Base-by-base conservation (phyloP, 805 yeast species). In the Saturnispora dispora region DNA sequence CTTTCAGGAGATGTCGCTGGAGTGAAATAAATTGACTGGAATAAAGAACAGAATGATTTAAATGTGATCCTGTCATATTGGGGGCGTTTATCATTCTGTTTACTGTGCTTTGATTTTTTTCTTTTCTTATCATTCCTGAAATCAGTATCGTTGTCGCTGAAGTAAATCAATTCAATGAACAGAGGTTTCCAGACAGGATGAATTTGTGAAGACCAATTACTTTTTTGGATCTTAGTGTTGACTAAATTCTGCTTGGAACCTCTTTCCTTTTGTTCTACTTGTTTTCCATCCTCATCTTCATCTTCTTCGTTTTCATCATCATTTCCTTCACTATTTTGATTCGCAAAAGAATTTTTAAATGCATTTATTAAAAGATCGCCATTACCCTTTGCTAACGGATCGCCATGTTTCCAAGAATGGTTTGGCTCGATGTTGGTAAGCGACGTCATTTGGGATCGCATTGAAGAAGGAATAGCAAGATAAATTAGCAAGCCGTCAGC, bases 401-500 rank as follows among this genome's bases (percentile, higher is more conserved):
- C 82, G 30, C 79, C 80, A 39, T 73, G 65, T 55, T 81, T 80
- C 96, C 96, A 90, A 22, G n/a, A 32, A 28, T 40, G 9, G 35
- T 43, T 44, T 9, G 28, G 7, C 13, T 42, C n/a, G 23, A 66
- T 32, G 11, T 55, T 52, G 0, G 70, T 65, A 1, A 55, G 35
- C 8, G 36, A 27, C 2, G 58, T 51, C 27, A 63, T 28, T 1
- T 25, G 23, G 1, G 50, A 30, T 50, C 71, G 58, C 13, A 37
- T 28, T 1, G 58, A 56, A 2, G 54, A 48, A 0, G 82, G 78
- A 20, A 83, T 69, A 4, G 79, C 61, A 42, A 89, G 67, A 61
- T 80, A 85, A 3, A 89, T 65, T 0, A 96, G 83, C 15, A 88
- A 68, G 0, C 96, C 96, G 61, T 90, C 97, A 13, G 85, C 76